phyloP scores from a whole-genome alignment of 202 grass and related monocot species.

The Digitaria exilis region DNA sequence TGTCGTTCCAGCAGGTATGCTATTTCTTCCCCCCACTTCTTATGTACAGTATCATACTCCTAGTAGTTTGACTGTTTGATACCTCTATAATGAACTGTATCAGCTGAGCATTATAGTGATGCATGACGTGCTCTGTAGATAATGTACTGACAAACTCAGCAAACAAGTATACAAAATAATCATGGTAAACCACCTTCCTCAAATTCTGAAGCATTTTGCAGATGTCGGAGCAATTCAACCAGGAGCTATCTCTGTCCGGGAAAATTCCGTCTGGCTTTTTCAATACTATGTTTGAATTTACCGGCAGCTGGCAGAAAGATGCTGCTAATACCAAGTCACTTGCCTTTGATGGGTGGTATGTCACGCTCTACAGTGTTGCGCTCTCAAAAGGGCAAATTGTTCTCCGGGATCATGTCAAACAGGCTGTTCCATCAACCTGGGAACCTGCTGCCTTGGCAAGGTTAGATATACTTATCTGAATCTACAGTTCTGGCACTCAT shows the following conservation, averaged over 20 bases:
- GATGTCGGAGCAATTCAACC: conserved; percentile 99
- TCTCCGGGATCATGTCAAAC: conserved; percentile 76
- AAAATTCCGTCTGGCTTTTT: conserved; percentile 93
- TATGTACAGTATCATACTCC: not conserved
- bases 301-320: conserved; percentile 91
- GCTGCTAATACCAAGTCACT: conserved; percentile 84
- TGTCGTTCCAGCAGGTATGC: conserved; percentile 91
- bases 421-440: conserved; percentile 87
- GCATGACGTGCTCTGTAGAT: conserved; percentile 1
- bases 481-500: not conserved
- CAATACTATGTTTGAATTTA: conserved; percentile 89
- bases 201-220: conserved; percentile 50
- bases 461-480: conserved; percentile 43
- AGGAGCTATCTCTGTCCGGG: conserved; percentile 80
- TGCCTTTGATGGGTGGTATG: conserved; percentile 89
- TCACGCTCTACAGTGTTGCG: conserved; percentile 83
- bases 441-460: conserved; percentile 87
- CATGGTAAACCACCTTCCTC: conserved; percentile 12
- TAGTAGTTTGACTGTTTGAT: no score
- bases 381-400: conserved; percentile 83
- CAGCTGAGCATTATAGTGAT: not conserved
- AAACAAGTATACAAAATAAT: not conserved
- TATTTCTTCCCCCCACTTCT: not conserved
- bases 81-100: not conserved
- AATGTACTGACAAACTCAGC: not conserved